Conservation (phyloP, 352 stramenopile species). For the Globisporangium radiosum region DNA sequence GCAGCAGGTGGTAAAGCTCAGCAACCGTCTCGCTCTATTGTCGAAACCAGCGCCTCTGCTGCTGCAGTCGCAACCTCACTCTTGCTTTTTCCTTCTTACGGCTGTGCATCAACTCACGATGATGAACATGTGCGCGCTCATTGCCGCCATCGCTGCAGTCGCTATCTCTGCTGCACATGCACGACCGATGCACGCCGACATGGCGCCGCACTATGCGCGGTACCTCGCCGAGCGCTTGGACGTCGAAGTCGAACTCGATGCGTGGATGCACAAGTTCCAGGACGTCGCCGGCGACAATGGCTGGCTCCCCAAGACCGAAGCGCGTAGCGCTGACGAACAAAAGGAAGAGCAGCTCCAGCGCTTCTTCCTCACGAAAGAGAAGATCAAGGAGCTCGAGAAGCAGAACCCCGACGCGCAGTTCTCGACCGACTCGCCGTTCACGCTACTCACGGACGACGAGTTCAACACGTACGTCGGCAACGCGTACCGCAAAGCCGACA, state of each 20-base stretch:
- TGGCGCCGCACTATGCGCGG: conserved; percentile 26
- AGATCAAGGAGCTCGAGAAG: conserved; percentile 38
- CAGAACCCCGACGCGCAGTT: conserved; percentile 57
- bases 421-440: conserved; percentile 62
- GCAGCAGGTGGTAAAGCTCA: no score
- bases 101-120: not conserved
- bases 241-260: conserved; percentile 28
- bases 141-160: conserved; percentile 8
- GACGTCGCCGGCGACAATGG: conserved; percentile 17
- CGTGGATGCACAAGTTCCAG: conserved; percentile 38
- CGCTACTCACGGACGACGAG: conserved; percentile 64
- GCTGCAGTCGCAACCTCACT: no score
- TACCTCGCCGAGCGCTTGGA: conserved; percentile 46
- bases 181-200: conserved; percentile 18
- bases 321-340: conserved; percentile 10
- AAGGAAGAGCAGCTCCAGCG: conserved; percentile 43
- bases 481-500: conserved; percentile 25
- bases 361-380: conserved; percentile 57
- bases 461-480: conserved; percentile 45
- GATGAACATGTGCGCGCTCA: conserved; percentile 6
- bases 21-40: no score
- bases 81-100: not conserved
- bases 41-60: no score
- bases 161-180: not conserved
- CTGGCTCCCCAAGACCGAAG: conserved; percentile 15